Evolutionary conservation across 208 protist genomes (phyloP), one percentile per base, ranked within the genome.

Genomic region (Trypanosoma boissoni): DNA sequence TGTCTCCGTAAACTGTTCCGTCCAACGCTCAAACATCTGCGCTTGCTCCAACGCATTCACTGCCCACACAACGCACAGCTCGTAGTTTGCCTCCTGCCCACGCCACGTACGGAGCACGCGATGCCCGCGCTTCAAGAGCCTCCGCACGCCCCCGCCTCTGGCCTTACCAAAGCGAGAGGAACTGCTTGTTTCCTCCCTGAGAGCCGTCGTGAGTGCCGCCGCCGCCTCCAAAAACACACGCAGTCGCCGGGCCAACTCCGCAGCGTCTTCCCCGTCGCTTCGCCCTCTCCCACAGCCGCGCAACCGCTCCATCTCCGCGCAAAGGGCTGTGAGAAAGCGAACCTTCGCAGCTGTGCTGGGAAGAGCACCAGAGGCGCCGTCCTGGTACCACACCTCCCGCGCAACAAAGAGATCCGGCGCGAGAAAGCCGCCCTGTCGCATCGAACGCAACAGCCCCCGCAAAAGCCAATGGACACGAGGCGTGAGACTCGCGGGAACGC

Each of bases 391-490:
- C 45, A 93, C 83, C 12, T 88, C 79, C 26, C 72, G 67, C 16
- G 67, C 71, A 3, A 93, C 83, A 68, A 87, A 93, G 52, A 93
- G 72, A 44, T 79, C 69, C 9, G 86, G 86, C 0, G 86, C 86
- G 26, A 93, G 52, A 58, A 84, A 93, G 16, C 82, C 82, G 24
- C 86, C 86, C 39, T 79, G 65, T 24, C 81, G 80, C 34, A 93
- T 93, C 7, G 86, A 93, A 10, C 68, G 67, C 56, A 78, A 50
- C 18, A 93, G 67, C 31, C 77, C 43, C 1, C 78, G 79, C 86
- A 93, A 90, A 7, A 93, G 66, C 83, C 86, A 93, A 36, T 78
- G 86, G 27, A 90, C 82, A 18, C 86, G 77, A 31, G 76, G 68
- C 34, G 81, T 52, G 24, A 63, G 54, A 44, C 60, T 54, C 14